These are phyloP conservation scores for Tritrichomonas musculus DNA, from an alignment of 208 protist species.

Conservation along the genomic window DNA sequence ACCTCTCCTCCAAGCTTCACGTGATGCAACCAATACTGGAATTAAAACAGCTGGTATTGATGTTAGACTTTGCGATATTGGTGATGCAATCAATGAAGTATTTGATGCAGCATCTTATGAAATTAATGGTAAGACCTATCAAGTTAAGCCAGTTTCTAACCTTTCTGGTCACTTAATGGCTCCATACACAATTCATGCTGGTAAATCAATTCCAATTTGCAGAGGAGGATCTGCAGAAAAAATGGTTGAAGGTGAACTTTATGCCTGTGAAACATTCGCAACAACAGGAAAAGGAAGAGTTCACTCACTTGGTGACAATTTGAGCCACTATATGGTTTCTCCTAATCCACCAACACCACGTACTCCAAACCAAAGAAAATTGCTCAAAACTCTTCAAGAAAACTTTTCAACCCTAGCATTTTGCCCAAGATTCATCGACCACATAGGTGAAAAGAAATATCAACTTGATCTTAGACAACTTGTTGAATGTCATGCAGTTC, in stretches of 20 bases:
- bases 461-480: slow-evolving; percentile 63
- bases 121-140: slow-evolving; percentile 54
- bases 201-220: slow-evolving; percentile 96
- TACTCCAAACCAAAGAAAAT: slow-evolving; percentile 66
- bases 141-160: slow-evolving; percentile 85
- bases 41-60: slow-evolving; percentile 66
- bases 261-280: slow-evolving; percentile 99
- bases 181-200: slow-evolving; percentile 93
- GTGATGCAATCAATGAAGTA: slow-evolving; percentile 59
- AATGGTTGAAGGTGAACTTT: slow-evolving; percentile 87
- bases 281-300: slow-evolving; percentile 72
- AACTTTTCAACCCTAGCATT: slow-evolving; percentile 89
- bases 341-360: slow-evolving; percentile 58
- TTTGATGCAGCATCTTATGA: slow-evolving; percentile 58
- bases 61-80: slow-evolving; percentile 54
- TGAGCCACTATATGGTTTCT: slow-evolving; percentile 89
- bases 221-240: slow-evolving; percentile 75
- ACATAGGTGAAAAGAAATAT: slow-evolving; percentile 74
- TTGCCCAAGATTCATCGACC: slow-evolving; percentile 69
- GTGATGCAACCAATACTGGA: slow-evolving; percentile 93
- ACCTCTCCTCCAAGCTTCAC: slow-evolving; percentile 78
- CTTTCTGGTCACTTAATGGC: slow-evolving; percentile 93
- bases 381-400: slow-evolving; percentile 77
- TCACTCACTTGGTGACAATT: slow-evolving; percentile 37
- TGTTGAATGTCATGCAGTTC: slow-evolving; percentile 68